These are phyloP conservation scores for Thielaviopsis cerberus DNA, from an alignment of 2,329 filamentous ascomycete species.

Conservation along the genomic window DNA sequence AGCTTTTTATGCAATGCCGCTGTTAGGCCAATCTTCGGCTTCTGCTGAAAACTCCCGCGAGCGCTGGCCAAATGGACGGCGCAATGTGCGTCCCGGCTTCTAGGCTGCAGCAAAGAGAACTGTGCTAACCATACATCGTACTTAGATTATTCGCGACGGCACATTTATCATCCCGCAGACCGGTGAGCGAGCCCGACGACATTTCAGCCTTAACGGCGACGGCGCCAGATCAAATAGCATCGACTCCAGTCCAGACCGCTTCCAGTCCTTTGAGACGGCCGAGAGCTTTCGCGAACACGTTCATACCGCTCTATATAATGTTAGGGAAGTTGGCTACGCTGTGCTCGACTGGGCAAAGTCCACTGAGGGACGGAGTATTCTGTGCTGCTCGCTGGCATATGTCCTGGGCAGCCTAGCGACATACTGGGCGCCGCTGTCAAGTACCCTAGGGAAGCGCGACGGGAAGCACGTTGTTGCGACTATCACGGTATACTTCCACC, in stretches of 20 bases:
- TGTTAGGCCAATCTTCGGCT: background rate
- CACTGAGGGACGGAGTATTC: conserved; percentile 55
- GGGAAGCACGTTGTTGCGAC: conserved; percentile 90
- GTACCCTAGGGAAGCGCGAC: conserved; percentile 63
- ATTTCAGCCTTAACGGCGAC: conserved; percentile 46
- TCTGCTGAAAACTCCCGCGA: background rate
- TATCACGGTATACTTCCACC: conserved; percentile 87
- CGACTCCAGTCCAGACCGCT: conserved; percentile 17
- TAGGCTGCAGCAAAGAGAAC: background rate
- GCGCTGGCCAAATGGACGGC: conserved; percentile 1
- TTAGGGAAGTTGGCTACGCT: conserved; percentile 21
- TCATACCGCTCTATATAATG: conserved; percentile 20
- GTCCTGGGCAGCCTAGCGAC: conserved; percentile 71
- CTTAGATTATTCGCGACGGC: conserved; percentile 58
- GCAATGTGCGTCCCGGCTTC: background rate
- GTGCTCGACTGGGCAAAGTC: conserved; percentile 46
- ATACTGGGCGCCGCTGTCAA: conserved; percentile 55
- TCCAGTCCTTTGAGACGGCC: conserved; percentile 20
- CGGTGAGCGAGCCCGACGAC: conserved; percentile 63
- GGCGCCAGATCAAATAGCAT: conserved; percentile 16
- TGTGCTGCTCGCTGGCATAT: conserved; percentile 87
- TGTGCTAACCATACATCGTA: background rate
- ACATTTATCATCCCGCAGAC: conserved; percentile 76
- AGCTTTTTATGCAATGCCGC: conserved; percentile 4
- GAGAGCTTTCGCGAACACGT: conserved; percentile 21